Base-by-base conservation (phyloP, 2,329 filamentous ascomycete genomes). In the Knoxdaviesia capensis region DNA sequence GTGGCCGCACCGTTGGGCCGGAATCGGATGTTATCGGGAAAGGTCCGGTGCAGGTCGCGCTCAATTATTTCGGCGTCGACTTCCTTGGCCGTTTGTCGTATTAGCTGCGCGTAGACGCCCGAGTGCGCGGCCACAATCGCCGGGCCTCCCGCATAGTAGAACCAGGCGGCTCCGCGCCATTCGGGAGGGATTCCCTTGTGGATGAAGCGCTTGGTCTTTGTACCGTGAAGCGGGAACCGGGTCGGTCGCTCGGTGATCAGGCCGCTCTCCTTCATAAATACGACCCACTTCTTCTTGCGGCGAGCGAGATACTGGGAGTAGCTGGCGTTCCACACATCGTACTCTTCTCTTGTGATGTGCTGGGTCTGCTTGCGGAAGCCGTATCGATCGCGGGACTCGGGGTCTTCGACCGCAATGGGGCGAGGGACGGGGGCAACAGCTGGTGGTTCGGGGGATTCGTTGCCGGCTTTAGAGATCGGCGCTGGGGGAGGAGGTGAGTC, bases 81-180 rank as follows among this genome's bases (percentile, higher is more conserved):
- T 0, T 72, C 65, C 52, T 80, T 78, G 33, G 82, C 74, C 46
- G 65, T 62, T 45, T 72, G 66, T 43, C 69, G 63, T 32, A 90
- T 64, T 35, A 92, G 63, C 41, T 75, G 68, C 41, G 76, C 70
- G 55, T 94, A 96, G 10, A 88, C 63, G 1, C 83, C 83, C 5
- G 75, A 70, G 50, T 92, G 73, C 52, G 83, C 79, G 41, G 75
- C 71, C 45, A 94, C 58, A 48, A 85, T 80, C 38, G 77, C 75
- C 29, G 85, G 85, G 1, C 88, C 88, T 20, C 85, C 85, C 7
- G 86, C 85, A 55, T 94, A 96, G 62, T 82, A 94, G 58, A 93
- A 96, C 88, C 88, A 96, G 38, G 88, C 88, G 5, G 83, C 80
- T n/a, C 88, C 88, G 52, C 88, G 75, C 76, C 86, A 93, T 49